Base-by-base conservation (phyloP, 495 filamentous ascomycete genomes). In the Amniculicola lignicola region DNA sequence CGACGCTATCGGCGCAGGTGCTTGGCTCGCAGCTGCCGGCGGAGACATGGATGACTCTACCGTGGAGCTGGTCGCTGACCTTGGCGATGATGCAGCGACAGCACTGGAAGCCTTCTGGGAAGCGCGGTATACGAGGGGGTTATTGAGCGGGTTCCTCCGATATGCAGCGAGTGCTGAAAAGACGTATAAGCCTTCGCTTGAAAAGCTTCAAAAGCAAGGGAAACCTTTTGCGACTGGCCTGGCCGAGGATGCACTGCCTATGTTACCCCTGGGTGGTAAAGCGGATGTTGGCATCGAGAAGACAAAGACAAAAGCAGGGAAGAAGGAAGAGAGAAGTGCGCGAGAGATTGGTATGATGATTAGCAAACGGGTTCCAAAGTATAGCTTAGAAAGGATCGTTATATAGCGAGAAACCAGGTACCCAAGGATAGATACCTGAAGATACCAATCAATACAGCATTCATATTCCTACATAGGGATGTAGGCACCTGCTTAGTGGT, bases 1-100 rank as follows among this genome's bases (percentile, higher is more conserved):
- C 9, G 90, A 96, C 71, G 83, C 88, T 9, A 79, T 95, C n/a
- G 89, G 90, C 9, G 77, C 87, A 15, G 84, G 79, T 11, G 88
- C 89, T 24, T 96, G 88, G 87, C 80, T 95, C 45, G 74, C 94
- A 39, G 73, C 82, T 5, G 82, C 81, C 29, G 76, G 78, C 24
- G 50, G 16, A 4, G 36, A 44, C 16, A 76, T 77, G n/a, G 70
- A 73, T 4, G 74, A 76, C 18, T 72, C 62, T n/a, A 15, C 57
- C 3, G 72, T 76, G 2, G 79, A 82, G 38, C 82, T 86, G 61
- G 77, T 87, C 44, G 66, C 74, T 1, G 78, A 83, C 51, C 82
- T 95, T 70, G 81, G 81, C 59, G 75, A 81, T 4, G 89, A 93
- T 60, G 77, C 92, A 47, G 85, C 83, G 15, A 84, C 84, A 14